These are phyloP conservation scores for Peribolospora kevripleyi DNA, from an alignment of 768 basidiomycete species.

Conservation along the genomic window DNA sequence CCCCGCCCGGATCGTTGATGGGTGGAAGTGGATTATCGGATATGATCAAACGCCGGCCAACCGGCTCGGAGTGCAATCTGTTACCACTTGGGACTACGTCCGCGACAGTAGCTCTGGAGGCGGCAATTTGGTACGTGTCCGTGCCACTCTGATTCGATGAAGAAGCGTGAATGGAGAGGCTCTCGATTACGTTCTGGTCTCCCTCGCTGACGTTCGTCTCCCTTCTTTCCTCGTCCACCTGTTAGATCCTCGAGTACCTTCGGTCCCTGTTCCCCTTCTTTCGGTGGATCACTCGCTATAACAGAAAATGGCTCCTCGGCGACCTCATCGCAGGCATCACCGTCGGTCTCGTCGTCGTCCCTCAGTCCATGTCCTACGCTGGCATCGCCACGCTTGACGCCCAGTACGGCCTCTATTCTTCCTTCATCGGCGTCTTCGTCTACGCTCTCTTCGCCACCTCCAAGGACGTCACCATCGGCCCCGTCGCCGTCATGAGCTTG, in stretches of 20 bases:
- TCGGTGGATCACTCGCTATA: neutral
- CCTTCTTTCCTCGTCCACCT: conserved; percentile 4
- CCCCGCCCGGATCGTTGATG: too few species aligned
- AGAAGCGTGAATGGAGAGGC: too few species aligned
- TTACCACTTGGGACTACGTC: too few species aligned
- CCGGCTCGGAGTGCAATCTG: too few species aligned
- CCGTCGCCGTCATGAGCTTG: conserved; percentile 94
- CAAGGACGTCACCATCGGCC: conserved; percentile 86
- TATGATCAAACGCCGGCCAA: too few species aligned
- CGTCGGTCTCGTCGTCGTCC: conserved; percentile 84
- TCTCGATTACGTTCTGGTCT: too few species aligned
- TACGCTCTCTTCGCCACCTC: conserved; percentile 95
- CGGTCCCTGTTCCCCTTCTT: neutral
- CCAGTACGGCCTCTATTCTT: conserved; percentile 82
- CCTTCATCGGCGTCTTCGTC: conserved; percentile 61
- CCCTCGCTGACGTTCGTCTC: neutral
- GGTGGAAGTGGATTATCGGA: too few species aligned
- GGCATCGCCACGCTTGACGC: conserved; percentile 47
- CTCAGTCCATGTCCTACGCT: conserved; percentile 37
- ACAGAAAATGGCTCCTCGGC: conserved; percentile 8
- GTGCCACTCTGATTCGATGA: too few species aligned
- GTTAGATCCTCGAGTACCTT: conserved; percentile 9
- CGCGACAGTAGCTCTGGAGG: too few species aligned
- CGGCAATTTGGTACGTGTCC: too few species aligned
- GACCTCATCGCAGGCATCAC: conserved; percentile 30